Base-by-base conservation (phyloP, 306 rosid species). In the Urtica urens region DNA sequence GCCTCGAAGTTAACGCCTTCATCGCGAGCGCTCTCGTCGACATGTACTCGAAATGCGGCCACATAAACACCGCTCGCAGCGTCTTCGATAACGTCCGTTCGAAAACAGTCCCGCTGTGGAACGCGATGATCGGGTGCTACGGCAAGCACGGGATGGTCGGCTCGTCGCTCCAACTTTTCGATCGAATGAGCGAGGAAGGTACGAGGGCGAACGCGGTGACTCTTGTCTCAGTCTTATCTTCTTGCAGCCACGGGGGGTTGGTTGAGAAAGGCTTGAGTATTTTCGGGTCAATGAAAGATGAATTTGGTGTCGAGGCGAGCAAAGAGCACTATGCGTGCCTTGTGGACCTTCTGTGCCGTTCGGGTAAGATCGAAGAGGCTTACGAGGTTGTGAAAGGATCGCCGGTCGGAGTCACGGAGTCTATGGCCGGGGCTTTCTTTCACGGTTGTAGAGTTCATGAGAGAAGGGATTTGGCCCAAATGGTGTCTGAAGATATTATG, bases 111-210 rank as follows among this genome's bases (percentile, higher is more conserved):
- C 80, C 59, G 0, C 70, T 77, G 21, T 82, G 83, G 86, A 78
- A 78, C 59, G 76, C 80, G 45, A 67, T 78, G 81, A 82, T 78
- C 19, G 79, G 73, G 49, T 82, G 81, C 69, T 82, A 70, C 43
- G 93, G 83, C 47, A 78, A 78, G 63, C 73, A 72, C 22, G 87
- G 93, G 25, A 61, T 70, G 83, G 67, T 68, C 49, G 75, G 70
- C 57, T 72, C 71, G 16, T 46, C 83, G 0, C 24, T 75, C 23
- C 70, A 60, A 11, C 64, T 75, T 51, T 70, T 78, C 24, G 39
- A 44, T 15, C 72, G 39, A 60, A 75, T 78, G 75, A 58, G 62
- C 7, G 71, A 65, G 49, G 66, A 70, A 72, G 79, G 83, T 49
- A 27, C 73, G 37, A 55, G 17, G 29, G 57, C 73, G 37, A 78